Base-by-base conservation (phyloP, 495 filamentous ascomycete genomes). In the Neurospora sp. region DNA sequence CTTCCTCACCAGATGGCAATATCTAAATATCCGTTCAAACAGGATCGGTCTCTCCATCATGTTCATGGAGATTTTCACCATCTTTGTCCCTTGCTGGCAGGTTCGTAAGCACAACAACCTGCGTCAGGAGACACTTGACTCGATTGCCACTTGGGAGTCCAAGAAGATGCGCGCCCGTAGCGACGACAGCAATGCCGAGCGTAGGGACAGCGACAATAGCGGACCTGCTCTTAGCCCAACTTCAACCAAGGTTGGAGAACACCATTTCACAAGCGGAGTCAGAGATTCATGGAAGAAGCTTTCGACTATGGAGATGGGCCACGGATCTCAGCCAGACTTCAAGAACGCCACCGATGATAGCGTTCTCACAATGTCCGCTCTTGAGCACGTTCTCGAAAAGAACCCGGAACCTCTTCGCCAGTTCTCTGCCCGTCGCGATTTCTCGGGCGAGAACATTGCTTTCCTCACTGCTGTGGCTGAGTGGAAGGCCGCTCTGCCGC, bases 371-470 rank as follows among this genome's bases (percentile, higher is more conserved):
- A 89, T 90, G 87, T 79, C 83, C 43, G 88, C 88, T 3, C 84
- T 92, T 4, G 89, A 91, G 71, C 83, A 88, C 73, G 86, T 86
- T 70, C 83, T 92, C 0, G 77, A 81, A 39, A 84, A 83, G 72
- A 88, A 89, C 79, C 84, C 88, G 4, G 81, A 82, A 6, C 85
- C 86, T 3, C 84, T 92, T 0, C 87, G 87, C 42, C 76, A 85
- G 40, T 92, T 90, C 80, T 88, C 89, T 5, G 88, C 90, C 8
- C 83, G 85, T 8, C 82, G 85, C 72, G 90, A 91, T 72, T 90
- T 91, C 78, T 90, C 89, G 21, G 89, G 88, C 39, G 90, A 91
- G 78, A 92, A 91, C 80, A 88, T 92, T 69, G 85, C 88, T 73
- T 92, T 92, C 83, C 84, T 91, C 2, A 88, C 84, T 37, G 80